Evolutionary conservation across 768 basidiomycete species (phyloP).

Genomic region (Agaricus sinodeliciosus): DNA sequence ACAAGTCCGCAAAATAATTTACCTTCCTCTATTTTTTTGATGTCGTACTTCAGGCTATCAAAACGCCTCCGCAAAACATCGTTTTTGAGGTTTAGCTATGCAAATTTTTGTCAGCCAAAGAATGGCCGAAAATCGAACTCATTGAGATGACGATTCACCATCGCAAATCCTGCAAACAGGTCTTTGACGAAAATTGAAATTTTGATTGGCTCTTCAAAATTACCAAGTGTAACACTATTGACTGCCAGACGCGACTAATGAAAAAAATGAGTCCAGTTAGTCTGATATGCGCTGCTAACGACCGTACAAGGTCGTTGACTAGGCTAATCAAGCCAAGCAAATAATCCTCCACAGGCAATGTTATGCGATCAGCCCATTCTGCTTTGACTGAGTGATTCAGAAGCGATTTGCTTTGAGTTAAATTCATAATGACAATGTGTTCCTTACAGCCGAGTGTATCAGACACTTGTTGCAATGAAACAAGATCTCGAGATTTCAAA

Average conservation of each 20-base stretch:
- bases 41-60: slow-evolving; percentile 79
- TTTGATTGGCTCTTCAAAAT: slow-evolving; percentile 72
- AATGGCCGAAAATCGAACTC: background rate
- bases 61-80: slow-evolving; percentile 69
- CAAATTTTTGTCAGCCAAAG: background rate
- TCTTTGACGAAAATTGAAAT: slow-evolving; percentile 80
- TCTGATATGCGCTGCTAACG: background rate
- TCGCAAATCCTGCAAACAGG: slow-evolving; percentile 76
- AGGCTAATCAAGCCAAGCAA: slow-evolving; percentile 73
- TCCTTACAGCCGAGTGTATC: slow-evolving; percentile 62
- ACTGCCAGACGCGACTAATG: slow-evolving; percentile 69
- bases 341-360: slow-evolving; percentile 70
- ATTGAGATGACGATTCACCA: slow-evolving; percentile 36
- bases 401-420: background rate
- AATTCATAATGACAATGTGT: background rate
- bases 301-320: slow-evolving; percentile 70
- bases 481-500: slow-evolving; percentile 48
- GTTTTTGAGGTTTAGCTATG: slow-evolving; percentile 76
- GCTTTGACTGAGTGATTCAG: slow-evolving; percentile 42
- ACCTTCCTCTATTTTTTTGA: slow-evolving; percentile 90
- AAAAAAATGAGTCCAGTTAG: background rate
- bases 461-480: slow-evolving; percentile 46
- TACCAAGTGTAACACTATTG: slow-evolving; percentile 76
- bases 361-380: slow-evolving; percentile 63
- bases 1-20: slow-evolving; percentile 10